Base-by-base conservation (phyloP, 129 eudicot genomes). In the sunflower (Helianthus annuus) region DNA sequence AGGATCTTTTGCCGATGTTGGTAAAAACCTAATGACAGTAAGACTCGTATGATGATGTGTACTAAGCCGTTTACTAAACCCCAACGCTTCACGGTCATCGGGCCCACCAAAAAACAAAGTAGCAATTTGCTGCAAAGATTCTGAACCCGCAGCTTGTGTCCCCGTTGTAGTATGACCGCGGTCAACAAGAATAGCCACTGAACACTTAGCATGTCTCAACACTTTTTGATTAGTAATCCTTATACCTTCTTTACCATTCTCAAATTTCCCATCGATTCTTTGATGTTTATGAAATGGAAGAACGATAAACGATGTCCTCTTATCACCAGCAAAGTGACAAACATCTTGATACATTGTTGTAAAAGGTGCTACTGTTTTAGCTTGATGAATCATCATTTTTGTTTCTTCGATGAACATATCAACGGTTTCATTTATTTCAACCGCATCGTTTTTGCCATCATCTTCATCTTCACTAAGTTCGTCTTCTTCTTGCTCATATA, bases 241-340 rank as follows among this genome's bases (percentile, higher is more conserved):
- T 74, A 87, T 76, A 12, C 90, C 87, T 56, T 81, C 91, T 61
- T 86, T 92, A 40, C 85, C 88, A 6, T 69, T 85, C 77, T 92
- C 98, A 63, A 92, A 59, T 56, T 89, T 89, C 4, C 98, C 98
- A 68, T 92, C 96, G 8, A 92, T 89, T 49, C 98, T 74, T 63
- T 87, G 98, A 79, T 92, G 96, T 57, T 92, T 92, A 72, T 92
- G 98, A 61, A 89, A 92, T 5, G 96, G 98, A 56, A 92, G 82
- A 48, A 92, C 72, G 15, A 92, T 72, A 29, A 92, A 73, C 10
- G 98, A 89, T 14, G 98, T 86, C 34, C 98, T 77, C 7, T 83
- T 69, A 49, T 92, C 96, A 24, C 81, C 85, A 2, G 96, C 88
- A 56, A 77, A 80, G 4, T 85, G 85, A 32, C 98, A 92, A 36